These are phyloP conservation scores for Talaromyces sp. DNA, from an alignment of 2,329 filamentous ascomycete genomes.

Conservation along the genomic window DNA sequence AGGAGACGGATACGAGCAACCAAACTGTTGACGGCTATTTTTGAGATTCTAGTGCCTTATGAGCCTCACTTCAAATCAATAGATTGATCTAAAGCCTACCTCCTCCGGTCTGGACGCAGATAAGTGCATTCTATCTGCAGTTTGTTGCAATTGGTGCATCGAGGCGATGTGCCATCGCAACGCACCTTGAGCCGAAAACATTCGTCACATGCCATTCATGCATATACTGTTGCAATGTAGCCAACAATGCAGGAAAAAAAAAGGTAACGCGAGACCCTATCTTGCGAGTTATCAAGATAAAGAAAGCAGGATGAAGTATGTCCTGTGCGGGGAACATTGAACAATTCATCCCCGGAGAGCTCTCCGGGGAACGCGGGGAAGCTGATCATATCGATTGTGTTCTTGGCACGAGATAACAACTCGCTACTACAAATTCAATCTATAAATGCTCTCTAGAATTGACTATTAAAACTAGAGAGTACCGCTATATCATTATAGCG, in stretches of 20 bases:
- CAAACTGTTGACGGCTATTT: slow-evolving; percentile 12
- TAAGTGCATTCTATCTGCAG: slow-evolving; percentile 15
- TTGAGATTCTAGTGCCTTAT: slow-evolving; percentile 8
- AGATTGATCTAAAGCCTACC: slow-evolving; percentile 7
- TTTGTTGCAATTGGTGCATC: slow-evolving; percentile 12
- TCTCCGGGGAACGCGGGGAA: not conserved
- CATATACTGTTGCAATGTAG: not conserved
- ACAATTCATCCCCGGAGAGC: no score
- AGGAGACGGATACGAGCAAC: slow-evolving; percentile 12
- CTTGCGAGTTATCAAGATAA: no score
- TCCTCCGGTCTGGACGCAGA: slow-evolving; percentile 13
- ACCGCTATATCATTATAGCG: not conserved
- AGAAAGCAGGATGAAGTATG: not conserved
- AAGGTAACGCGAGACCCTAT: no score
- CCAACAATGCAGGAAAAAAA: no score
- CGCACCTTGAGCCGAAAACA: slow-evolving; percentile 15
- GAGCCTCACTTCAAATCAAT: not conserved
- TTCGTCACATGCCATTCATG: slow-evolving; percentile 13
- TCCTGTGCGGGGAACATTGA: not conserved
- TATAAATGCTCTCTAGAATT: not conserved
- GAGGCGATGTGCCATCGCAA: slow-evolving; percentile 14
- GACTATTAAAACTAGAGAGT: not conserved
- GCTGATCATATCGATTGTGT: not conserved
- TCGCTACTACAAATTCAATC: not conserved
- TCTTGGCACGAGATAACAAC: not conserved